Base-by-base conservation (phyloP, 192 early-diverging fungal species). In the Backusella circina region DNA sequence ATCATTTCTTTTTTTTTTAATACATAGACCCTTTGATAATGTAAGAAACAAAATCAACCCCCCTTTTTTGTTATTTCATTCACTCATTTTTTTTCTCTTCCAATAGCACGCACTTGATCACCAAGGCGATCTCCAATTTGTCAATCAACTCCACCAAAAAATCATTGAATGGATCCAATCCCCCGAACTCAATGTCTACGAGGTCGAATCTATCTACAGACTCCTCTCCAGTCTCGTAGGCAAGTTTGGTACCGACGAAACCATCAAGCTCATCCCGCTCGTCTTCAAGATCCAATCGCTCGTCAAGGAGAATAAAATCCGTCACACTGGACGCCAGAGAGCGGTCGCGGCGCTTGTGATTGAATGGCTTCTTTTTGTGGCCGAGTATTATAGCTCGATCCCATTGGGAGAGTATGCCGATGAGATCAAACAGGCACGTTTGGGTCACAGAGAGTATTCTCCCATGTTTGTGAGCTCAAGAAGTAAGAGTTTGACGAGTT, bases 231-330 rank as follows among this genome's bases (percentile, higher is more conserved):
- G 39, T 5, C 32, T 75, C 5, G 33, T 65, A 33, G 35, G 44
- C 28, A 57, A 64, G 12, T 79, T 75, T 66, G 70, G 70, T 9
- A 16, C 61, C 12, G 57, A 75, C 57, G 78, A 70, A n/a, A 72
- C 73, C 33, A 74, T 79, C 32, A 67, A 67, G 23, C 33, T 47
- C n/a, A 30, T 79, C 0, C 74, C 78, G n/a, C 50, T 79, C 16
- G 65, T 75, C 1, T 79, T 79, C 39, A 67, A 70, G 32, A 10
- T 79, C 12, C 78, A 79, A 37, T 30, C 31, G n/a, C 50, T 79
- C 9, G 54, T 61, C 23, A 61, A 61, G 23, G 23, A 61, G 28
- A 61, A 61, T 12, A 8, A 10, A 12, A 61, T 61, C 54, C 54
- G 54, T 50, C 23, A 57, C 57, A 54, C 41, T 2, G 54, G 23